A percentile compares a stretch with the other conserved stretches of the same genome.
Evolutionary conservation across 176 grass and related monocot species (phyloP).

Genomic region (Oryza australiensis): DNA sequence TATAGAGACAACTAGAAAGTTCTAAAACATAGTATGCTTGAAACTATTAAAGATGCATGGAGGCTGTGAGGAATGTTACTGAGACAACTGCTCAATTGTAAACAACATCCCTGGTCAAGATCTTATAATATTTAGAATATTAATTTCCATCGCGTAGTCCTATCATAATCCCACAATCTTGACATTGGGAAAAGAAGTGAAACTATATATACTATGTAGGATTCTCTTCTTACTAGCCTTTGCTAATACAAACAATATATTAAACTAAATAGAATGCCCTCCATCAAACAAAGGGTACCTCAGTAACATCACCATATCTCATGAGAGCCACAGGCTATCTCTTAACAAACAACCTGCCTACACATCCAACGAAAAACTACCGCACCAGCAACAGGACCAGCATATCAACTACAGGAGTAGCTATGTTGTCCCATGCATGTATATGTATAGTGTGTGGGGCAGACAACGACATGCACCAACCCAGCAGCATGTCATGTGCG

Average conservation of each 20-base stretch:
- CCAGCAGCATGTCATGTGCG: too few relatives aligned
- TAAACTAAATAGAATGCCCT: not conserved
- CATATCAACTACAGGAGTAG: not conserved
- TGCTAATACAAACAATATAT: not conserved
- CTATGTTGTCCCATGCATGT: too few relatives aligned
- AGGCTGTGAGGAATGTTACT: not conserved
- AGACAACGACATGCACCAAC: too few relatives aligned
- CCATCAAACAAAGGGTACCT: not conserved
- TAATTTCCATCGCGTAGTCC: not conserved
- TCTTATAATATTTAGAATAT: not conserved
- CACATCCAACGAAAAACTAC: not conserved
- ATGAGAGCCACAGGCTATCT: not conserved
- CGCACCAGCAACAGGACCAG: not conserved
- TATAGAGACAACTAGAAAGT: not conserved
- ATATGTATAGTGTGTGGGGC: too few relatives aligned
- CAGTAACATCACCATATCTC: not conserved
- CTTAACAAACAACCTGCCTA: too few relatives aligned
- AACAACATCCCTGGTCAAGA: slow-evolving; percentile 11
- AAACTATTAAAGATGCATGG: not conserved
- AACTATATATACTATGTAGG: not conserved
- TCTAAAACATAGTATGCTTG: not conserved
- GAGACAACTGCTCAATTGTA: not conserved
- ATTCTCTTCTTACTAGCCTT: not conserved
- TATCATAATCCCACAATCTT: slow-evolving; percentile 8
- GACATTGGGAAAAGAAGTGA: not conserved